Evolutionary conservation across 2,329 filamentous ascomycete species (phyloP), one percentile per base, ranked within the genome.

Genomic region (Colletotrichum tofieldiae): DNA sequence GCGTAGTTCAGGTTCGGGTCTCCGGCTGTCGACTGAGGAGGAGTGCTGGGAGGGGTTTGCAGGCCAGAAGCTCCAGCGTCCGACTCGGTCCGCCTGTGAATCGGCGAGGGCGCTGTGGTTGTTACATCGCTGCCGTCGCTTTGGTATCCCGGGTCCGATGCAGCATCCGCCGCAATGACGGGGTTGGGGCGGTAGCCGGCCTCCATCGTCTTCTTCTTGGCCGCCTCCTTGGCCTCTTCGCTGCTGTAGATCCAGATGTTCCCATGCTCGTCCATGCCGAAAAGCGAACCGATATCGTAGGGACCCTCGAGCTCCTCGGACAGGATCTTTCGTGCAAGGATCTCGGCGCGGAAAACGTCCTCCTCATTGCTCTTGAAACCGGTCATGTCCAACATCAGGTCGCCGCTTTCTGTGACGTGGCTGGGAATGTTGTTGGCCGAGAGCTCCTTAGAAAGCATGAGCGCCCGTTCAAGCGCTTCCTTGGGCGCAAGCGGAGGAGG

Each of bases 191-290:
- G 60, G 32, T 74, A 65, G 14, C 72, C 72, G 16, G 68, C 72
- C 67, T 89, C 87, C 73, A 88, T 86, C 1, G 88, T 88, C 76
- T 85, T 88, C 80, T 93, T 92, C 84, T 92, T 92, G 41, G 96
- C 96, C 8, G 93, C 93, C 77, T 96, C 93, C 79, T 98, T 98
- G 32, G 96, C 95, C 79, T 98, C 95, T 81, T 98, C 95, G 77
- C 95, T 98, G 83, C 95, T 96, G 84, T 99, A 99, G 76, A 99
- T 98, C 96, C 96, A 98, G n/a, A 99, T 87, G 78, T 99, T 99
- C 8, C 96, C 96, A 72, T 96, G 91, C 78, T 97, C 95, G 79
- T 99, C 96, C 55, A 96, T 96, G 16, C 95, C 96, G 77, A 99
- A 98, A 39, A 99, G 87, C 2, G 96, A 93, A 7, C 96, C 96